Evolutionary conservation across 2,329 filamentous ascomycete genomes (phyloP), one percentile per base, ranked within the genome.

Genomic region (Cytospora mali): DNA sequence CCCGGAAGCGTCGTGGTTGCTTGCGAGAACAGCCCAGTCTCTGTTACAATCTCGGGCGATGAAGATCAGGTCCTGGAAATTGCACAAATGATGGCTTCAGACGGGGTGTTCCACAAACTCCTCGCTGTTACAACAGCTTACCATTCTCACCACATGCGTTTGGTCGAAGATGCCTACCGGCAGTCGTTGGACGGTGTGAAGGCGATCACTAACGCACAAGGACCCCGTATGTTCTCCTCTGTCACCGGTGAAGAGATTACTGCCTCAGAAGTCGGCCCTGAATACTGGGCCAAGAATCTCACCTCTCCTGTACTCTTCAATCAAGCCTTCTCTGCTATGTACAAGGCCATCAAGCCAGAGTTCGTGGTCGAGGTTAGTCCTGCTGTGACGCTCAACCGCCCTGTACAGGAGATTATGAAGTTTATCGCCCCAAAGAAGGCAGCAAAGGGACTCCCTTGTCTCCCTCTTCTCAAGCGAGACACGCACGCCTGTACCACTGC

Each of bases 241-340:
- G 74, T 80, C 14, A 74, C 72, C 16, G 59, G 58, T 6, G 31
- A 62, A 18, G 46, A 58, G 11, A 61, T 55, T 11, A 49, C 35
- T 27, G 68, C 70, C 0, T 35, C 33, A 4, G 66, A 73, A 4
- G 66, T 81, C 1, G 70, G 70, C 9, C 67, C 71, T 1, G 58
- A 67, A 0, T 84, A 84, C 66, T 84, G 81, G 81, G 72, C 74
- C 2, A 67, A 72, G 2, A 84, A 84, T 58, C 67, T 84, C 67
- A 73, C 76, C 1, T 76, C 75, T 2, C 75, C 75, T 0, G 81
- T 84, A 10, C 72, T 75, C 5, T 84, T 80, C 64, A 69, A 74
- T 9, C 69, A 72, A 6, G 80, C 79, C 0, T 64, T 83, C 4
- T 64, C 70, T 33, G 57, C 68, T 11, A 72, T 81, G 66, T 63